Percentiles rank a stretch among this genome's conserved stretches.
These are phyloP conservation scores for Theobroma cacao DNA, from an alignment of 345 rosid species.

Conservation along the genomic window DNA sequence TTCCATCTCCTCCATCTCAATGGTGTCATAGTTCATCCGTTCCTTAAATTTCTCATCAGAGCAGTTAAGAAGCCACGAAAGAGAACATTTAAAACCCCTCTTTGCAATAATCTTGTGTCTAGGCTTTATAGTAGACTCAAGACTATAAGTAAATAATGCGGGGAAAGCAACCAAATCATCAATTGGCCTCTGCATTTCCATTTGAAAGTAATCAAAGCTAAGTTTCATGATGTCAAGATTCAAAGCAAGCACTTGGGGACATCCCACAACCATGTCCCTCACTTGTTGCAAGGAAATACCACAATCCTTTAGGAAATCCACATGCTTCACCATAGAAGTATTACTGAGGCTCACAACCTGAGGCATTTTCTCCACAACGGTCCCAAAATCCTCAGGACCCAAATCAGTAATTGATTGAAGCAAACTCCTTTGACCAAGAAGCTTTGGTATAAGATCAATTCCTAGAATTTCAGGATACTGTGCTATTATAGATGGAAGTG, in stretches of 20 bases:
- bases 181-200: constrained; percentile 73
- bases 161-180: constrained; percentile 83
- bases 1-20: constrained; percentile 79
- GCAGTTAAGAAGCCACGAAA: constrained; percentile 90
- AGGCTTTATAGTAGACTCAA: constrained; percentile 82
- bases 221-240: constrained; percentile 81
- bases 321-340: constrained; percentile 58
- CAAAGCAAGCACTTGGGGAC: constrained; percentile 89
- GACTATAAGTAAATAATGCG: constrained; percentile 79
- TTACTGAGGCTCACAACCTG: constrained; percentile 68
- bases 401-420: constrained; percentile 50
- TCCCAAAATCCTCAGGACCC: constrained; percentile 57
- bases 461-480: constrained; percentile 88
- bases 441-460: constrained; percentile 57
- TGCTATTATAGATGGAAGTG: constrained; percentile 71
- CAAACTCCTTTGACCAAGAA: constrained; percentile 47
- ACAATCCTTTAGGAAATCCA: constrained; percentile 61
- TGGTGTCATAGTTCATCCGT: constrained; percentile 83
- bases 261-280: constrained; percentile 65
- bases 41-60: constrained; percentile 79
- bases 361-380: constrained; percentile 81
- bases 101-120: constrained; percentile 57
- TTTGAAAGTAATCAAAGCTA: constrained; percentile 60
- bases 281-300: constrained; percentile 62
- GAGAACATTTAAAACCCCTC: constrained; percentile 80